Percentiles rank a stretch among this genome's conserved stretches.
These are phyloP conservation scores for Fusarium acutatum DNA, from an alignment of 2,329 filamentous ascomycete genomes.

Conservation along the genomic window DNA sequence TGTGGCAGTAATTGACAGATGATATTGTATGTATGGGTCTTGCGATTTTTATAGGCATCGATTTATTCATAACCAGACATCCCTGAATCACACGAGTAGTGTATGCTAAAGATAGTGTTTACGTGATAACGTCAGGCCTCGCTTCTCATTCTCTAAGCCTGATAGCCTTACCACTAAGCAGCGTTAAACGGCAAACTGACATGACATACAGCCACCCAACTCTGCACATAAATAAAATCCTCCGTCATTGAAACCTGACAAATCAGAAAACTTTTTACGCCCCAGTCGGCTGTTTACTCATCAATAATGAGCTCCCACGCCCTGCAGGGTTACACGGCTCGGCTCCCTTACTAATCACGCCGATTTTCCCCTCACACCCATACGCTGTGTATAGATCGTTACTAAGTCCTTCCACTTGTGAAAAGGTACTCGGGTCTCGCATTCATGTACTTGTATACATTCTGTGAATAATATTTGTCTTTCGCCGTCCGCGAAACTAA, in stretches of 20 bases:
- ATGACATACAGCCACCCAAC: neutral
- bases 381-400: neutral
- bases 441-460: neutral
- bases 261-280: too few species aligned
- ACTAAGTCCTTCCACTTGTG: neutral
- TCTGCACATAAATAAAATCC: neutral
- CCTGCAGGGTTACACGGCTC: rapidly evolving
- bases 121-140: neutral
- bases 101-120: too few species aligned
- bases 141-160: neutral
- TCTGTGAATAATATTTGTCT: rapidly evolving
- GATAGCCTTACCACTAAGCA: neutral
- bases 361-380: neutral
- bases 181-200: rapidly evolving
- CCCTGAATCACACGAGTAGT: neutral
- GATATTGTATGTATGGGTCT: rapidly evolving
- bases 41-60: too few species aligned
- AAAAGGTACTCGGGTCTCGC: neutral
- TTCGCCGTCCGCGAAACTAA: rapidly evolving
- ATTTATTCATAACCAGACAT: rapidly evolving
- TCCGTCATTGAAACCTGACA: too few species aligned
- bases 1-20: too few species aligned
- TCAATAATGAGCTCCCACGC: neutral
- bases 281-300: too few species aligned
- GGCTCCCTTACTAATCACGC: neutral